Percentiles rank a stretch among this genome's conserved stretches.
phyloP scores from a whole-genome alignment of 345 rosid genomes.

The Eucalyptus erythrocorys region DNA sequence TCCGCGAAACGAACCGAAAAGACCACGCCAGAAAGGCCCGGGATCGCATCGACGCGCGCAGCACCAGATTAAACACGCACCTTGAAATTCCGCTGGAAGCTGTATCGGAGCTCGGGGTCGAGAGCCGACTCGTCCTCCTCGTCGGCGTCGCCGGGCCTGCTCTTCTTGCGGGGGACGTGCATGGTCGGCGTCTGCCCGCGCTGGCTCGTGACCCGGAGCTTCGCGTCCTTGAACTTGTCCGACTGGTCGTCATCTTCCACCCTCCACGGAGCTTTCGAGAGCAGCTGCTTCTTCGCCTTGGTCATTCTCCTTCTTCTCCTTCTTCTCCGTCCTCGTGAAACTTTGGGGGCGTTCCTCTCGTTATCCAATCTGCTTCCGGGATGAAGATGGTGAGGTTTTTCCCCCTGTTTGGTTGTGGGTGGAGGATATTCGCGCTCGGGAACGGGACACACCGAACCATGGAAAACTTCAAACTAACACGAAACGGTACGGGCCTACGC shows the following conservation, averaged over 20 bases:
- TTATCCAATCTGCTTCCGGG: neutral
- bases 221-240: slow-evolving; percentile 59
- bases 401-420: neutral
- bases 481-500: accelerated
- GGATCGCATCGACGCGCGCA: neutral
- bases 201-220: slow-evolving; percentile 65
- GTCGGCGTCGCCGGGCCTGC: slow-evolving; percentile 6
- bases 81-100: slow-evolving; percentile 91
- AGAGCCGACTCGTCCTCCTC: slow-evolving; percentile 47
- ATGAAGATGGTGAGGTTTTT: neutral
- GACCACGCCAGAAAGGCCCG: neutral
- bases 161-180: slow-evolving; percentile 61
- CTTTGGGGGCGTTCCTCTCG: neutral
- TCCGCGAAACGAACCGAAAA: neutral
- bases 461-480: neutral
- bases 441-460: neutral
- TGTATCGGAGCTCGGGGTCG: slow-evolving; percentile 94
- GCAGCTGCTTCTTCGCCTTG: slow-evolving; percentile 45
- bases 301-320: neutral
- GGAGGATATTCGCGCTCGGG: neutral
- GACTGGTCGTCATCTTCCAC: slow-evolving; percentile 46
- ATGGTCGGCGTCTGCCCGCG: slow-evolving; percentile 64
- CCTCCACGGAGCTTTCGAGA: slow-evolving; percentile 89
- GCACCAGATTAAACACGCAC: neutral
- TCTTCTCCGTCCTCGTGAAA: neutral